Percentiles rank a stretch among this genome's conserved stretches.
These are phyloP conservation scores for Cadophora sp. DNA, from an alignment of 2,329 filamentous ascomycete species.

Conservation along the genomic window DNA sequence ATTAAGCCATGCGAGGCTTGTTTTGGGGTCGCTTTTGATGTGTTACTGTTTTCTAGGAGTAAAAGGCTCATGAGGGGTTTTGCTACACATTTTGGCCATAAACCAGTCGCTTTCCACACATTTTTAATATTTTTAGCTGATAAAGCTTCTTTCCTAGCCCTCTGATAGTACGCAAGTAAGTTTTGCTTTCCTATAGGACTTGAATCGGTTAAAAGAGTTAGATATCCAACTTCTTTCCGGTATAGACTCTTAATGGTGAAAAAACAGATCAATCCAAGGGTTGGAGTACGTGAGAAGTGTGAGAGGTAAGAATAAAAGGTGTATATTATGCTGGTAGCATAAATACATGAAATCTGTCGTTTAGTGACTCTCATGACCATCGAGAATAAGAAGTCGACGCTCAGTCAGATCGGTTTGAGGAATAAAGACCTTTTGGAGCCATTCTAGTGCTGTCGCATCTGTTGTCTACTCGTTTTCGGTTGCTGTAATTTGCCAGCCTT, in stretches of 20 bases:
- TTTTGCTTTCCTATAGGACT: conserved; percentile 13
- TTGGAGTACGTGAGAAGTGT: neutral
- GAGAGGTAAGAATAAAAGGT: neutral
- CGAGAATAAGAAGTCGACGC: neutral
- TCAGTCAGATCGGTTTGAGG: neutral
- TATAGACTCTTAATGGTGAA: conserved; percentile 11
- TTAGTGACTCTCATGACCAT: neutral
- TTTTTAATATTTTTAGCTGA: conserved; percentile 3
- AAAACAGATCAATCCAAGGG: conserved; percentile 10
- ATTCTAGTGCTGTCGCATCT: neutral
- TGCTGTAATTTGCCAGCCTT: neutral
- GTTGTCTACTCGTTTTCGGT: neutral
- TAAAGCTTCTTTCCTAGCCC: conserved; percentile 11
- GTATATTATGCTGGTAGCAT: neutral
- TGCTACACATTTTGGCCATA: conserved; percentile 1
- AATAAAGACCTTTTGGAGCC: neutral
- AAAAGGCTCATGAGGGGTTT: conserved; percentile 9
- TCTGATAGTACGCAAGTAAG: conserved; percentile 10
- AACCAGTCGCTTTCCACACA: neutral
- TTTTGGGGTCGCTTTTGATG: no score
- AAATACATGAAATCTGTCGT: neutral
- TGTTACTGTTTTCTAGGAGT: conserved; percentile 17
- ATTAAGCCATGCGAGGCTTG: no score
- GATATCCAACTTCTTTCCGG: conserved; percentile 6
- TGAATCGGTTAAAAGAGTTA: conserved; percentile 15